These are phyloP conservation scores for Hymenoscyphus fructigenus DNA, from an alignment of 2,329 filamentous ascomycete species.

Conservation along the genomic window DNA sequence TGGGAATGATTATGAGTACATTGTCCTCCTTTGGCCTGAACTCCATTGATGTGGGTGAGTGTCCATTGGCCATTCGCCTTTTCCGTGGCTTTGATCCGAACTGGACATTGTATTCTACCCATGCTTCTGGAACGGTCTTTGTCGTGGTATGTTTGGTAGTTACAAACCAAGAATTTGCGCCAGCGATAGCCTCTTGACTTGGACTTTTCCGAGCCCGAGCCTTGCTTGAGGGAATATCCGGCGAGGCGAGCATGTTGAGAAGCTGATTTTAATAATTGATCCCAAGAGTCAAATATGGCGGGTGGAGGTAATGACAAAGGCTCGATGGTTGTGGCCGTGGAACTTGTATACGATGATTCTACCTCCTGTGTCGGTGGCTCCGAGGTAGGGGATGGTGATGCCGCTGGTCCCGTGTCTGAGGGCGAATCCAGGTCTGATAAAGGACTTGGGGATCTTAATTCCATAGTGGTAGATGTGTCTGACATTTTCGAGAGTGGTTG, in stretches of 20 bases:
- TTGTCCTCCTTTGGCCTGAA: not conserved
- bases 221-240: not conserved
- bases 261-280: not conserved
- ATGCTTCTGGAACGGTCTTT: not conserved
- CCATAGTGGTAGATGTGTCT: not conserved
- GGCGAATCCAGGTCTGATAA: not conserved
- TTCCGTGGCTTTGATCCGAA: not conserved
- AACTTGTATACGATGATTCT: not conserved
- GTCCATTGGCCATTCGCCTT: constrained; percentile 1
- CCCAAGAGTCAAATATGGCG: not conserved
- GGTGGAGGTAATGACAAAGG: not conserved
- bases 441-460: not conserved
- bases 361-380: not conserved
- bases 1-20: not conserved
- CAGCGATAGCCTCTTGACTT: not conserved
- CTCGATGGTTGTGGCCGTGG: not conserved
- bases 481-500: not conserved
- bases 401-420: not conserved
- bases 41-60: not conserved
- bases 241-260: not conserved
- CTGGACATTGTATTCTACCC: not conserved
- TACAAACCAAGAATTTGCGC: constrained; percentile 1
- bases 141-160: not conserved
- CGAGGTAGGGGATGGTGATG: not conserved
- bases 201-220: not conserved